Evolutionary conservation across 768 basidiomycete genomes (phyloP).

Genomic region (Mycena latifolia): DNA sequence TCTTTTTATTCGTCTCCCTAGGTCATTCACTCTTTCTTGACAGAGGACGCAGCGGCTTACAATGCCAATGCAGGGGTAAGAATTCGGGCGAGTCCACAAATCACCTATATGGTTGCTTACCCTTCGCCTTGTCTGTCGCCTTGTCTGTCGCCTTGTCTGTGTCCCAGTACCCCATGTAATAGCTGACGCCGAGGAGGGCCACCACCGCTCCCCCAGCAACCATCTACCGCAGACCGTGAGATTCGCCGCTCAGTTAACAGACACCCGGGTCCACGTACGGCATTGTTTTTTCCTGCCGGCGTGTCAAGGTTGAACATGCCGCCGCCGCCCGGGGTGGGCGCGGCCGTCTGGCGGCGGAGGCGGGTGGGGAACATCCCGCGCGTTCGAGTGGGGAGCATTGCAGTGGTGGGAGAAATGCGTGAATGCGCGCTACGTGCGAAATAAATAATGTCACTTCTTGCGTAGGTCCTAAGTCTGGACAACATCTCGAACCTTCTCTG

Average conservation of each 20-base stretch:
- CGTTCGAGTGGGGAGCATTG: conserved; percentile 26
- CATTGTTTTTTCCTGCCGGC: conserved; percentile 23
- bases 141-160: neutral
- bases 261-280: neutral
- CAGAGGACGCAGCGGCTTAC: conserved; percentile 5
- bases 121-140: too few species aligned
- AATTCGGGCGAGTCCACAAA: too few species aligned
- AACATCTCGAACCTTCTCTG: conserved; percentile 16
- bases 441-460: conserved; percentile 16
- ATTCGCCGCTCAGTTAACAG: neutral
- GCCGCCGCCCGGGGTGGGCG: neutral
- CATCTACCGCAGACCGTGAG: neutral
- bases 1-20: too few species aligned
- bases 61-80: neutral
- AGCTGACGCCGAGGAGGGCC: neutral
- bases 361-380: conserved; percentile 16
- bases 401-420: neutral
- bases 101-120: too few species aligned
- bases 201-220: neutral
- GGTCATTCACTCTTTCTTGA: conserved; percentile 14
- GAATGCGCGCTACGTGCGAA: conserved; percentile 8
- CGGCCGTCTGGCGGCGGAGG: conserved; percentile 26
- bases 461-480: conserved; percentile 18
- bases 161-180: conserved; percentile 28
- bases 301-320: conserved; percentile 14